Percentiles rank a stretch among this genome's conserved stretches.
Evolutionary conservation across 1,139 yeast genomes (phyloP).

Genomic region (Pichia inconspicua): DNA sequence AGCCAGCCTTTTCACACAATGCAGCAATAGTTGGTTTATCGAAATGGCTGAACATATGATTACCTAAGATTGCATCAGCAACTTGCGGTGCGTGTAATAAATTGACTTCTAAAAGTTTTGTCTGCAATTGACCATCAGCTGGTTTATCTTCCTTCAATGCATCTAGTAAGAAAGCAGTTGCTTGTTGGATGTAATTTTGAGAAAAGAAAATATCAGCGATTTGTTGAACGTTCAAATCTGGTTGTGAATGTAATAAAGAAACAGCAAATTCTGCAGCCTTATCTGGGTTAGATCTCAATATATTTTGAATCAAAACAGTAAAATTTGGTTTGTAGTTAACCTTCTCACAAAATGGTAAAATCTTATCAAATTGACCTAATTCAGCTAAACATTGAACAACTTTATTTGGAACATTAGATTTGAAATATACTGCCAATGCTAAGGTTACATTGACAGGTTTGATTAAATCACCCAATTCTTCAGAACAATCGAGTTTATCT

Average conservation of each 20-base stretch:
- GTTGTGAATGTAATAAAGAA: constrained; percentile 58
- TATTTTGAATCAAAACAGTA: constrained; percentile 81
- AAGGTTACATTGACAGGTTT: constrained; percentile 79
- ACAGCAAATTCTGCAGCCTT: constrained; percentile 97
- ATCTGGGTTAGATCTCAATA: constrained; percentile 91
- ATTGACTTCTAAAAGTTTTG: constrained; percentile 88
- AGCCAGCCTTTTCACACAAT: constrained; percentile 89
- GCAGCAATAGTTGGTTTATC: constrained; percentile 91
- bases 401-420: constrained; percentile 79
- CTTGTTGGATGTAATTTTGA: constrained; percentile 93
- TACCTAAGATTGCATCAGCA: constrained; percentile 96
- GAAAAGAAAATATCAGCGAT: constrained; percentile 91
- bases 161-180: constrained; percentile 95
- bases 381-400: constrained; percentile 92
- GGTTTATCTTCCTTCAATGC: constrained; percentile 93
- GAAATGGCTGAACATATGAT: constrained; percentile 90
- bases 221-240: constrained; percentile 72
- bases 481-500: constrained; percentile 87
- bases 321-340: constrained; percentile 87
- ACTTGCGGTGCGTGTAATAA: constrained; percentile 97
- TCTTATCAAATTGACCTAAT: constrained; percentile 93
- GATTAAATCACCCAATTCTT: constrained; percentile 94
- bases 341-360: constrained; percentile 87
- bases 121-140: constrained; percentile 92
- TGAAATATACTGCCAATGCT: constrained; percentile 85